Evolutionary conservation across 139 green algal genomes (phyloP).

Genomic region (Coelastrella sp.): DNA sequence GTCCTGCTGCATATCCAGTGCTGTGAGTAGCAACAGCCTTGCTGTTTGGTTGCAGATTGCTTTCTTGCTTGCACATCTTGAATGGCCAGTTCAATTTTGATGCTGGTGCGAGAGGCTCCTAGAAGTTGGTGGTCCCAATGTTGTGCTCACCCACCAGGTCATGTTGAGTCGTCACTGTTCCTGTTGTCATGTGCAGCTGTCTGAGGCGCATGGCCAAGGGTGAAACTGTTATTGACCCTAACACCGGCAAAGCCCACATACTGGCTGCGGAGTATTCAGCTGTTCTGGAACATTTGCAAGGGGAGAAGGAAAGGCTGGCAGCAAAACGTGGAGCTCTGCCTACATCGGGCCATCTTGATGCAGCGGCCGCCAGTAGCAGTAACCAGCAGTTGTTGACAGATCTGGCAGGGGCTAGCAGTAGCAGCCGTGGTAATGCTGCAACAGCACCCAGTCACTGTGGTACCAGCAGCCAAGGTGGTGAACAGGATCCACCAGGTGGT

Average conservation of each 20-base stretch:
- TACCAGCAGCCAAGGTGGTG: neutral
- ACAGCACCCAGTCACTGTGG: neutral
- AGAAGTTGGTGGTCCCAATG: too few species aligned
- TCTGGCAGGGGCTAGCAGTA: neutral
- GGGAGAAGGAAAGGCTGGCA: slow-evolving; percentile 16
- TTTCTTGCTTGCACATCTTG: neutral
- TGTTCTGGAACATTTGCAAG: slow-evolving; percentile 39
- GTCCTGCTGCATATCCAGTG: too few species aligned
- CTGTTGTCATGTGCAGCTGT: slow-evolving; percentile 25
- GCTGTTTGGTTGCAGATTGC: neutral
- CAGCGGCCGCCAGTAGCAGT: slow-evolving; percentile 2
- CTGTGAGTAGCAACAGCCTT: neutral
- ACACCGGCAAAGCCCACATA: slow-evolving; percentile 45
- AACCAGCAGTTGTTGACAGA: slow-evolving; percentile 7
- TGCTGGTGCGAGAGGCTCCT: too few species aligned
- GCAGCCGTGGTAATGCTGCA: neutral
- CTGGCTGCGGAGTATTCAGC: slow-evolving; percentile 59
- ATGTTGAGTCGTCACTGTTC: too few species aligned
- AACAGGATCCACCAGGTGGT: neutral
- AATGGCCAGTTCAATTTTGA: too few species aligned
- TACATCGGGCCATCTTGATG: neutral
- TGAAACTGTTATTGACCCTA: slow-evolving; percentile 52
- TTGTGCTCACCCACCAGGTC: too few species aligned
- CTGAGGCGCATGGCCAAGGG: slow-evolving; percentile 42
- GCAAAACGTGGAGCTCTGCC: neutral